Percentiles rank a stretch among this genome's conserved stretches.
phyloP scores from a whole-genome alignment of 306 rosid genomes.

The Macrotyloma uniflorum region DNA sequence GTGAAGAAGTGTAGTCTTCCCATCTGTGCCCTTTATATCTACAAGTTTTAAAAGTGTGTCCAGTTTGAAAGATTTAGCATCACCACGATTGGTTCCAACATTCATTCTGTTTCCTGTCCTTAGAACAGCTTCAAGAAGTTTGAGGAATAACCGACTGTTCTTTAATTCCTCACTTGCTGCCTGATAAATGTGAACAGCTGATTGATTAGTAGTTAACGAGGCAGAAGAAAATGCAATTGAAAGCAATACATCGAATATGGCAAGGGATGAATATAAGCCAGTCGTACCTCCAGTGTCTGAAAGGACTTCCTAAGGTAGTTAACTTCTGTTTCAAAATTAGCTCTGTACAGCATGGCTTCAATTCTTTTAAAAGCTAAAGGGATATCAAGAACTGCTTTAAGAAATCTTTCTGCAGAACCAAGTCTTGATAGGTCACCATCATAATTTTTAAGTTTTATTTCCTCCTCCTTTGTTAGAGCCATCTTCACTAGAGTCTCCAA shows the following conservation, averaged over 20 bases:
- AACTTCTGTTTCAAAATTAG: constrained; percentile 92
- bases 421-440: constrained; percentile 75
- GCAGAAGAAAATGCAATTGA: constrained; percentile 25
- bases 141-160: constrained; percentile 85
- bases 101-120: constrained; percentile 98
- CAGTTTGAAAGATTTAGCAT: constrained; percentile 89
- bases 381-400: constrained; percentile 80
- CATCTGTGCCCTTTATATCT: constrained; percentile 97
- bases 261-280: constrained; percentile 19
- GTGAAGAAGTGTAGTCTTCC: constrained; percentile 95
- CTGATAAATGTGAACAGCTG: constrained; percentile 47
- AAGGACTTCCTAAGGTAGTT: constrained; percentile 85
- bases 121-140: constrained; percentile 97
- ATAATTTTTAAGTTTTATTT: constrained; percentile 79
- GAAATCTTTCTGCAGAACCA: constrained; percentile 96
- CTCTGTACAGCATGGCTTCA: constrained; percentile 97
- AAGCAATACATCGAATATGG: constrained; percentile 29
- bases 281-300: constrained; percentile 79
- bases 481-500: constrained; percentile 97
- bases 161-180: constrained; percentile 90
- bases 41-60: constrained; percentile 91
- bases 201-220: constrained; percentile 30
- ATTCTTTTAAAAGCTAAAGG: constrained; percentile 96
- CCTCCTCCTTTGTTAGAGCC: constrained; percentile 99
- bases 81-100: constrained; percentile 95